Conservation (phyloP, 495 filamentous ascomycete species). For the Choiromyces venosus region DNA sequence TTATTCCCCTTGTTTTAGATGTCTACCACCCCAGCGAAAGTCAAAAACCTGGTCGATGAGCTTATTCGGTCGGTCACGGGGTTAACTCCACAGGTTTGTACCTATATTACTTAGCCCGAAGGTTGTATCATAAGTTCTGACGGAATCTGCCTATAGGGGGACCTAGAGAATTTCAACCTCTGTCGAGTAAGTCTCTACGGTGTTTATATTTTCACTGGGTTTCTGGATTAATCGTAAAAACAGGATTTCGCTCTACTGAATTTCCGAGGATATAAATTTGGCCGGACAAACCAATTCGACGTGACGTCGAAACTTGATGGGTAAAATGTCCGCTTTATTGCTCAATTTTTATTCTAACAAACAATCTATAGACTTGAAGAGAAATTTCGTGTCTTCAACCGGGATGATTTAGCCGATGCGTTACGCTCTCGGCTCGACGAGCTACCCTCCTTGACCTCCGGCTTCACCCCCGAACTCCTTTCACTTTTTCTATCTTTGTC, state of each 20-base stretch:
- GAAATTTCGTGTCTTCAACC: constrained; percentile 72
- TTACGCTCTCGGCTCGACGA: constrained; percentile 57
- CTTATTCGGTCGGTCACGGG: constrained; percentile 32
- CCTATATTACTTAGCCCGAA: no score
- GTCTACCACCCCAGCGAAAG: constrained; percentile 27
- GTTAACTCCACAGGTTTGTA: constrained; percentile 25
- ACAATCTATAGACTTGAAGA: constrained; percentile 56
- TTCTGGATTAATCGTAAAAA: constrained; percentile 41
- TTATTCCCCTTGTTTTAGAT: constrained; percentile 6
- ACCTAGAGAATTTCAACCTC: constrained; percentile 49
- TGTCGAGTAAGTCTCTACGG: constrained; percentile 43
- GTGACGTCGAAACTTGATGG: constrained; percentile 67
- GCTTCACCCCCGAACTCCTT: constrained; percentile 62
- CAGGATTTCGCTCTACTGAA: constrained; percentile 52
- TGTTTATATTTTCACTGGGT: constrained; percentile 41
- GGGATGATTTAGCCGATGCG: constrained; percentile 75
- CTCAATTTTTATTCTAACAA: background rate
- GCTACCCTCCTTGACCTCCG: constrained; percentile 24
- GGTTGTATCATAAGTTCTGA: constrained; percentile 8
- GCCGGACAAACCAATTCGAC: constrained; percentile 83
- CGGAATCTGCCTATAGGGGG: constrained; percentile 38
- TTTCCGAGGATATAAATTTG: constrained; percentile 57
- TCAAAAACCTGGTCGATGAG: constrained; percentile 31
- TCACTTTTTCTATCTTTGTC: constrained; percentile 76
- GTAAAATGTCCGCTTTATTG: constrained; percentile 8